Percentiles rank a stretch among this genome's conserved stretches.
Evolutionary conservation across 2,329 filamentous ascomycete genomes (phyloP).

Genomic region (Xylariomycetidae sp.): DNA sequence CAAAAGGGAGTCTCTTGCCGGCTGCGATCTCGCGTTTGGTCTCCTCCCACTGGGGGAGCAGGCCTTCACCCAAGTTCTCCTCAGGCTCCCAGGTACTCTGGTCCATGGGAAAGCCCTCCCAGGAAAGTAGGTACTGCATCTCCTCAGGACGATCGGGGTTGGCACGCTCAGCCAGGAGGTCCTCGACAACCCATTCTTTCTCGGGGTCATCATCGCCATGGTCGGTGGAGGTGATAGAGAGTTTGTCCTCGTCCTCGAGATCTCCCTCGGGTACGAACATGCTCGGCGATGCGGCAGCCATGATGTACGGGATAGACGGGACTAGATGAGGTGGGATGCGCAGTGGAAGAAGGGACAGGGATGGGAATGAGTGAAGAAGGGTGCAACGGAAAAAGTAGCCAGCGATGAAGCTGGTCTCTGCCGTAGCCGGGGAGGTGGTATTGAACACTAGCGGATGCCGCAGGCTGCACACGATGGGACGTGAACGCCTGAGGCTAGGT

Average conservation of each 20-base stretch:
- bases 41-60: slow-evolving; percentile 38
- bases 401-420: no score
- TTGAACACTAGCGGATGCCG: no score
- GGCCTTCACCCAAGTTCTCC: slow-evolving; percentile 32
- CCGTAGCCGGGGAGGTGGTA: no score
- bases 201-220: slow-evolving; percentile 27
- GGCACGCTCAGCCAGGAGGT: slow-evolving; percentile 42
- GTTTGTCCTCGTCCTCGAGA: slow-evolving; percentile 40
- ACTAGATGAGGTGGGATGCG: no score
- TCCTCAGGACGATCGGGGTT: slow-evolving; percentile 20
- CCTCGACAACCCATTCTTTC: slow-evolving; percentile 48
- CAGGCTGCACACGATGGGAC: no score
- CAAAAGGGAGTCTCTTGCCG: slow-evolving; percentile 30
- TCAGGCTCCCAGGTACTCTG: slow-evolving; percentile 51
- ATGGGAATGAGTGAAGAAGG: no score
- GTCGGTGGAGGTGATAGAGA: slow-evolving; percentile 52
- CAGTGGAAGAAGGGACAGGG: no score
- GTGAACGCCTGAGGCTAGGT: no score
- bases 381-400: no score
- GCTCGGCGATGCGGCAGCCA: no score
- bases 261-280: no score
- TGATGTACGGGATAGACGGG: no score
- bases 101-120: slow-evolving; percentile 54
- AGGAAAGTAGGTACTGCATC: slow-evolving; percentile 54
- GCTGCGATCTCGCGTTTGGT: slow-evolving; percentile 30